These are phyloP conservation scores for Podila verticillata DNA, from an alignment of 192 early-diverging fungal genomes.

Conservation along the genomic window DNA sequence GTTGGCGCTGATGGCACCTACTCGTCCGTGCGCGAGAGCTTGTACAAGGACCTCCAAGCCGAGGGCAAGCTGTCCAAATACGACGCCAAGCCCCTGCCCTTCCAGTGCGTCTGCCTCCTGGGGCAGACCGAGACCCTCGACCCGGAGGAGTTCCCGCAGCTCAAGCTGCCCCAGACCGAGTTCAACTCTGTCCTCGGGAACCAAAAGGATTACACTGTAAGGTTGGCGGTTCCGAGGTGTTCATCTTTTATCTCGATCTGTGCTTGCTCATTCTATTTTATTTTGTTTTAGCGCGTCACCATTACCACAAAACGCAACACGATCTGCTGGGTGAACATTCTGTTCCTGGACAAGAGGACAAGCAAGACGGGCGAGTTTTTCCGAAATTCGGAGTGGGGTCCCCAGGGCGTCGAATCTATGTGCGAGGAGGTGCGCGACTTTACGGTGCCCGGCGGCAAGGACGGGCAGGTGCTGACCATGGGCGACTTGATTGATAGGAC, in stretches of 20 bases:
- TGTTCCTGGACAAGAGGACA: neutral
- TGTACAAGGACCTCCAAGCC: neutral
- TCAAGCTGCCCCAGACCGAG: neutral
- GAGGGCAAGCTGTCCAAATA: neutral
- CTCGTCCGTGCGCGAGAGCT: neutral
- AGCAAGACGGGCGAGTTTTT: neutral
- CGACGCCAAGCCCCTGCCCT: neutral
- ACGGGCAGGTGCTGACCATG: neutral
- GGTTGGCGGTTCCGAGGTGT: too few relatives aligned
- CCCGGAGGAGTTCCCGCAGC: neutral
- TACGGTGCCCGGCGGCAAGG: neutral
- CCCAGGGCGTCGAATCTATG: neutral
- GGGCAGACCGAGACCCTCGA: neutral
- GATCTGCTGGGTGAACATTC: neutral
- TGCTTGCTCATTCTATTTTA: neutral
- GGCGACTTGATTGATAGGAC: neutral
- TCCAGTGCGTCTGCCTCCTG: neutral
- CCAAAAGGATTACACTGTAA: slow-evolving; percentile 4
- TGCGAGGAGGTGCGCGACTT: neutral
- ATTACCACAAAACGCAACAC: slow-evolving; percentile 7
- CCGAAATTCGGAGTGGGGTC: neutral
- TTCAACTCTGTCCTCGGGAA: neutral
- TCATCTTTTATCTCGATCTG: neutral
- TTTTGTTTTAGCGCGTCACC: neutral
- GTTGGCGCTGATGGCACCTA: slow-evolving; percentile 4